phyloP scores from a whole-genome alignment of 1,284 basidiomycete genomes.

The Vanrija pseudolonga region DNA sequence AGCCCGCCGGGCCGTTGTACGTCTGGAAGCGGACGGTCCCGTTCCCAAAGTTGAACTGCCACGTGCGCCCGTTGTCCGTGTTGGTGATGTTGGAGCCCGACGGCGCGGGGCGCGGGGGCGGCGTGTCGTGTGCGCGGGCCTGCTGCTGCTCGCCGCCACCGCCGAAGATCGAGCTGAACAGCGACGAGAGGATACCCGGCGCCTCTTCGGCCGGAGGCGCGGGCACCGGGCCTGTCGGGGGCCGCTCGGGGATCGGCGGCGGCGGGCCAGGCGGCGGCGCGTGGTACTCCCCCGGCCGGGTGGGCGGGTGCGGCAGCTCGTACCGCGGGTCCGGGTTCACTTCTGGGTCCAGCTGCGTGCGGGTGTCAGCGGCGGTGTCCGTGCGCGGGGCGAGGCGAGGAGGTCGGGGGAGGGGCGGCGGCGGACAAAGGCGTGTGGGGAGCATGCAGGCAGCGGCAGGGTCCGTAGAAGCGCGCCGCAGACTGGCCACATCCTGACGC shows the following conservation, averaged over 20 bases:
- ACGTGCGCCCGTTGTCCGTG: not conserved
- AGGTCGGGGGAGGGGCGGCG: not conserved
- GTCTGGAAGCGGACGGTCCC: conserved; percentile 5
- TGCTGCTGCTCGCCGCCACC: not conserved
- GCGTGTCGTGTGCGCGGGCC: not conserved
- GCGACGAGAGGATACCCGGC: not conserved
- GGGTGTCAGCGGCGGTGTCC: not conserved
- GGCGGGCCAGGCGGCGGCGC: not conserved
- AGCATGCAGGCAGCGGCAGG: not conserved
- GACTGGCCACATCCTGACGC: no score
- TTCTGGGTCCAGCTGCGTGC: conserved; percentile 39
- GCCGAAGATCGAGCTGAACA: conserved; percentile 7
- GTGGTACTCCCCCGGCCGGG: conserved; percentile 17
- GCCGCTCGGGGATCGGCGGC: not conserved
- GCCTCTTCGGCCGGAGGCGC: conserved; percentile 4
- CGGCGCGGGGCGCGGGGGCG: not conserved
- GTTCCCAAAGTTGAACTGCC: conserved; percentile 1
- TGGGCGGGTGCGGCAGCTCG: conserved; percentile 38
- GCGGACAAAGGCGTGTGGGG: no score
- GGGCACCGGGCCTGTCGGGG: conserved; percentile 1
- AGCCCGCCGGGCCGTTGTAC: not conserved
- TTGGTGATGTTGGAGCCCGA: conserved; percentile 3
- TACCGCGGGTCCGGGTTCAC: conserved; percentile 42
- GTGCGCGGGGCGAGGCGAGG: not conserved
- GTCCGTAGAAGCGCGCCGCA: not conserved